A percentile compares a stretch with the other conserved stretches of the same genome.
Conservation (phyloP, 2,329 filamentous ascomycete species). For the Hypoxylon sp. region DNA sequence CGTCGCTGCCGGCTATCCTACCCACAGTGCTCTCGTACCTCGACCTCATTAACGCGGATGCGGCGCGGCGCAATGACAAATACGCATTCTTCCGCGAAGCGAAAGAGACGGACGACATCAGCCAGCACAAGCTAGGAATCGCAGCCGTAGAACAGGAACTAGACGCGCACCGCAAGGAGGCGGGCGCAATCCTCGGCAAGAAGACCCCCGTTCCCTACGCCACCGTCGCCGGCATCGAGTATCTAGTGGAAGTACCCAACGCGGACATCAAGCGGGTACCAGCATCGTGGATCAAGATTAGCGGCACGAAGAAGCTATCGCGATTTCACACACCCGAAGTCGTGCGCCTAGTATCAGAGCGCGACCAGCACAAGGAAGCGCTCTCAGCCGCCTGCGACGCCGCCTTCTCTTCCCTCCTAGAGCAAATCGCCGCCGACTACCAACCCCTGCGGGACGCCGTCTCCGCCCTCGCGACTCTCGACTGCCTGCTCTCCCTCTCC, state of each 20-base stretch:
- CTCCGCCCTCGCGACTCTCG: conserved; percentile 84
- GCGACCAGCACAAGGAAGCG: conserved; percentile 94
- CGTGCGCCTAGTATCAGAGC: conserved; percentile 81
- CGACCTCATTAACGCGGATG: conserved; percentile 84
- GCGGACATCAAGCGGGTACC: conserved; percentile 85
- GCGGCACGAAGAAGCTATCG: conserved; percentile 90
- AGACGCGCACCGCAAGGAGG: conserved; percentile 77
- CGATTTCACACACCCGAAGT: conserved; percentile 96
- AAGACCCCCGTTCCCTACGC: conserved; percentile 79
- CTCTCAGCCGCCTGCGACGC: conserved; percentile 90
- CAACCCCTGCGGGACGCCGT: conserved; percentile 90
- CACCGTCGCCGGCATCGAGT: conserved; percentile 91
- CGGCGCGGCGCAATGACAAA: conserved; percentile 89
- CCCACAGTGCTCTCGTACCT: conserved; percentile 79
- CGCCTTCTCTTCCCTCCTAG: conserved; percentile 79
- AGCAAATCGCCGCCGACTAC: conserved; percentile 83
- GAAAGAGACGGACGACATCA: conserved; percentile 89
- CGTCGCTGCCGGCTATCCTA: conserved; percentile 79
- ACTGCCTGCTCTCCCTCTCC: conserved; percentile 89
- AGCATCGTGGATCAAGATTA: conserved; percentile 94
- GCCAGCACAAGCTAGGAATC: conserved; percentile 89
- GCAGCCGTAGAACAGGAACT: conserved; percentile 92
- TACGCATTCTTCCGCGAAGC: conserved; percentile 92
- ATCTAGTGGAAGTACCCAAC: conserved; percentile 91
- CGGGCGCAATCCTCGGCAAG: conserved; percentile 78